phyloP scores from a whole-genome alignment of 1,284 basidiomycete genomes.

The Melampsora abietis-canadensis region DNA sequence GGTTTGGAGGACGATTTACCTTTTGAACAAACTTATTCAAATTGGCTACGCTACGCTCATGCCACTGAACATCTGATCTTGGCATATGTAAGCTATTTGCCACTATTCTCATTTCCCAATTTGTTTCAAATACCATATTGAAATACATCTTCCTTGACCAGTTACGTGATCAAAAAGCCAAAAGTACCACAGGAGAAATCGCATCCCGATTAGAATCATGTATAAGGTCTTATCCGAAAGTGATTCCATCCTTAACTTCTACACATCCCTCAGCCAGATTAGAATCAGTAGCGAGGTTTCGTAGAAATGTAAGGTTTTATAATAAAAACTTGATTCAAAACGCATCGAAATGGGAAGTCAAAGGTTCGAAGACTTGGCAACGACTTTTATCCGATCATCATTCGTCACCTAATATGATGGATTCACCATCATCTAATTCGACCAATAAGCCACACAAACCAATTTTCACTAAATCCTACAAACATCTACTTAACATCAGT shows the following conservation, averaged over 20 bases:
- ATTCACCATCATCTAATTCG: slow-evolving; percentile 31
- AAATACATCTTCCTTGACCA: slow-evolving; percentile 20
- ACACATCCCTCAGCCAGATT: slow-evolving; percentile 44
- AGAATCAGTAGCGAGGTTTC: slow-evolving; percentile 29
- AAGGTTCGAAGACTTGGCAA: slow-evolving; percentile 48
- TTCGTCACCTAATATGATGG: slow-evolving; percentile 24
- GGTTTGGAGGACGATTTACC: slow-evolving; percentile 26
- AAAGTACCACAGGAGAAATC: slow-evolving; percentile 45
- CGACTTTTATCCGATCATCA: slow-evolving; percentile 44
- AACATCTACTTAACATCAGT: slow-evolving; percentile 56
- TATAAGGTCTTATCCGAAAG: slow-evolving; percentile 48
- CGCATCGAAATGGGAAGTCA: slow-evolving; percentile 48
- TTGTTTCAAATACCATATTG: not conserved
- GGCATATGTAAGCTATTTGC: slow-evolving; percentile 13
- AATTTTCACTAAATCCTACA: slow-evolving; percentile 53
- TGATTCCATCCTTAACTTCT: slow-evolving; percentile 45
- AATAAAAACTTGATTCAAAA: slow-evolving; percentile 24
- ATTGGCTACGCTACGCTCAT: slow-evolving; percentile 33
- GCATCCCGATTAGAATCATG: slow-evolving; percentile 47
- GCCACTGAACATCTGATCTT: slow-evolving; percentile 38
- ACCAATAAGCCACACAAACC: slow-evolving; percentile 19
- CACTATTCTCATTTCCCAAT: not conserved
- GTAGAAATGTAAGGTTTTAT: slow-evolving; percentile 7
- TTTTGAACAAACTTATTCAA: slow-evolving; percentile 33
- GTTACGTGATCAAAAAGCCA: slow-evolving; percentile 47